Evolutionary conservation across 495 filamentous ascomycete genomes (phyloP), one percentile per base, ranked within the genome.

Genomic region (Thermochaetoides thermophila): DNA sequence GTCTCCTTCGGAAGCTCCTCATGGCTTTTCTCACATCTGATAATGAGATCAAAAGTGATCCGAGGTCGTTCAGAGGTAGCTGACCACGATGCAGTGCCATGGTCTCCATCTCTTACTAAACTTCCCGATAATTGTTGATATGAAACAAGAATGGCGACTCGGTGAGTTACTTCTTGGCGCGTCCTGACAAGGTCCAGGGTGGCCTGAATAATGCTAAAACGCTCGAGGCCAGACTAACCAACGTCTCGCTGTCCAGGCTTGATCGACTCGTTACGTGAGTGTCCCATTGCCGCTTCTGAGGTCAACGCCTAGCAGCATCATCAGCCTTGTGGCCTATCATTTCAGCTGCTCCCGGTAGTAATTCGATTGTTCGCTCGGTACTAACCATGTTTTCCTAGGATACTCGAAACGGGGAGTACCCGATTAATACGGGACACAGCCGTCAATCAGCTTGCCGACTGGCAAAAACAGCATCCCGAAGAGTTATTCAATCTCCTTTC

Each of bases 401-500:
- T 97, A 47, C 74, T 97, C 28, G 91, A 96, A 68, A 92, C 85
- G 22, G 89, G 89, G 44, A 94, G 85, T 56, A 96, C 87, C 37
- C 75, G 76, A 47, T 61, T 96, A 34, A 95, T 97, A 37, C 78
- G 91, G 35, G 89, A 93, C 41, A 96, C 89, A 37, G 89, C 89
- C 36, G 91, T 92, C 22, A 80, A 89, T 49, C 89, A 97, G 61
- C 71, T 97, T 23, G 87, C 81, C 22, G 89, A 96, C 63, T 85
- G 94, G 39, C 91, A 96, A 56, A 96, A 92, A 50, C 77, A 86
- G 42, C 91, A 96, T 49, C 89, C 91, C 0, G 87, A 96, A 54
- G 89, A 97, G 49, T 65, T 96, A 3, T 96, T 95, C 57, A 95
- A 96, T 45, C 68, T 97, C 6, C 68, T 97, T n/a, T 84, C 84